Percentiles rank a stretch among this genome's conserved stretches.
phyloP scores from a whole-genome alignment of 345 rosid species.

The thale cress (Arabidopsis thaliana) region DNA sequence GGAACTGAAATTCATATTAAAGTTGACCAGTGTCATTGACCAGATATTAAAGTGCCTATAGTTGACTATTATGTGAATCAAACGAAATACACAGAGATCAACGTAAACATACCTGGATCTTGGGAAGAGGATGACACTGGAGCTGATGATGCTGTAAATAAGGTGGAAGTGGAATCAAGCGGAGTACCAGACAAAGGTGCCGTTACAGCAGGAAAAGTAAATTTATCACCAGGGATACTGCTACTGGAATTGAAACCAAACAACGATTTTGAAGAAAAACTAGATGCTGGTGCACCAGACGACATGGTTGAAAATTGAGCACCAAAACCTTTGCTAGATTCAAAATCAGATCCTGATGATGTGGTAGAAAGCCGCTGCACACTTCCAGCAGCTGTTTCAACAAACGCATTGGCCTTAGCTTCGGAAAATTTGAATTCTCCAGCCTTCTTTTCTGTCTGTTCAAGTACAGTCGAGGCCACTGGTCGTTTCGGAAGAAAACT shows the following conservation, averaged over 20 bases:
- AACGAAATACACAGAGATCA: constrained; percentile 22
- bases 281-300: constrained; percentile 47
- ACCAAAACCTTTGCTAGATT: constrained; percentile 45
- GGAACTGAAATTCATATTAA: constrained; percentile 46
- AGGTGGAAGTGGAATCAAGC: constrained; percentile 29
- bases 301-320: constrained; percentile 43
- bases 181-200: constrained; percentile 34
- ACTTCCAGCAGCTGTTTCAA: constrained; percentile 42
- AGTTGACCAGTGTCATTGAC: constrained; percentile 32
- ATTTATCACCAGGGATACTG: constrained; percentile 53
- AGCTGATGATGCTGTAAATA: constrained; percentile 30
- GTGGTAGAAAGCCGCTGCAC: constrained; percentile 23
- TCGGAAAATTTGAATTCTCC: constrained; percentile 47
- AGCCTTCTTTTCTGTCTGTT: constrained; percentile 47
- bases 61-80: constrained; percentile 27
- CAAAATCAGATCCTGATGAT: constrained; percentile 25
- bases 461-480: constrained; percentile 35
- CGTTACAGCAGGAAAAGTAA: constrained; percentile 34
- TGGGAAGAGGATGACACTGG: constrained; percentile 29
- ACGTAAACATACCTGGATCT: constrained; percentile 39
- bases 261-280: constrained; percentile 44
- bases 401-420: constrained; percentile 41
- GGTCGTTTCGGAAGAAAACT: constrained; percentile 41
- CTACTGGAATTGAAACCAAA: constrained; percentile 46
- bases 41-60: constrained; percentile 34